phyloP scores from a whole-genome alignment of 768 basidiomycete species.

The Guyanaporus albipodus region DNA sequence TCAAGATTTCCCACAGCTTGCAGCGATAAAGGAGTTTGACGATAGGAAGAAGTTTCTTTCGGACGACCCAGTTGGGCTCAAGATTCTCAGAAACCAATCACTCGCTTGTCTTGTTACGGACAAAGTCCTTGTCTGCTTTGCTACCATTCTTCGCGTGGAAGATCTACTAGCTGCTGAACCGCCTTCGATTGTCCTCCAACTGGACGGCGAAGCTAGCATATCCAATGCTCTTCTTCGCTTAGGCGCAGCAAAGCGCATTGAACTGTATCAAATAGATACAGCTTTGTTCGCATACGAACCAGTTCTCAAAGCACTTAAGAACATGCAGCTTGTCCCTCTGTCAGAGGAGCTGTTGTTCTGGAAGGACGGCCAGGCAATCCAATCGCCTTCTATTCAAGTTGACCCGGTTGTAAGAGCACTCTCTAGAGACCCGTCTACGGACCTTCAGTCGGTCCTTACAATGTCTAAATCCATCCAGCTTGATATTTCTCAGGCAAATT shows the following conservation, averaged over 20 bases:
- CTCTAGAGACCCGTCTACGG: constrained; percentile 28
- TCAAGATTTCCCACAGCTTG: constrained; percentile 37
- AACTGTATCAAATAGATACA: constrained; percentile 57
- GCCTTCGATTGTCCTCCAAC: constrained; percentile 51
- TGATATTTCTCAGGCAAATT: constrained; percentile 46
- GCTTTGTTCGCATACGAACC: constrained; percentile 64
- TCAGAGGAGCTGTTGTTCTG: constrained; percentile 54
- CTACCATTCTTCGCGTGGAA: constrained; percentile 53
- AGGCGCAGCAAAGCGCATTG: constrained; percentile 33
- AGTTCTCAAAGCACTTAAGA: constrained; percentile 54
- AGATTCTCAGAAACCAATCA: constrained; percentile 52
- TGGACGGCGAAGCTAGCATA: constrained; percentile 44
- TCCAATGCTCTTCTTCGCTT: constrained; percentile 40
- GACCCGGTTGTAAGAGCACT: constrained; percentile 29
- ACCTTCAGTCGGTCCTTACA: constrained; percentile 39
- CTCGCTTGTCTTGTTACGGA: constrained; percentile 52
- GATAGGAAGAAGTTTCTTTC: constrained; percentile 39
- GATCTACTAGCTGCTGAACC: constrained; percentile 43
- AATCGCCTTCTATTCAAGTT: constrained; percentile 1
- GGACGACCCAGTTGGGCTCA: constrained; percentile 32
- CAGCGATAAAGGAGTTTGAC: constrained; percentile 21
- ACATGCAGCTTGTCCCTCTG: constrained; percentile 44
- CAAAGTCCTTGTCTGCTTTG: constrained; percentile 47
- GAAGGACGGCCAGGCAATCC: constrained; percentile 31
- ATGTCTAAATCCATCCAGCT: constrained; percentile 41